A percentile compares a stretch with the other conserved stretches of the same genome.
phyloP scores from a whole-genome alignment of 176 grass and related monocot genomes.

The Avena eriantha region DNA sequence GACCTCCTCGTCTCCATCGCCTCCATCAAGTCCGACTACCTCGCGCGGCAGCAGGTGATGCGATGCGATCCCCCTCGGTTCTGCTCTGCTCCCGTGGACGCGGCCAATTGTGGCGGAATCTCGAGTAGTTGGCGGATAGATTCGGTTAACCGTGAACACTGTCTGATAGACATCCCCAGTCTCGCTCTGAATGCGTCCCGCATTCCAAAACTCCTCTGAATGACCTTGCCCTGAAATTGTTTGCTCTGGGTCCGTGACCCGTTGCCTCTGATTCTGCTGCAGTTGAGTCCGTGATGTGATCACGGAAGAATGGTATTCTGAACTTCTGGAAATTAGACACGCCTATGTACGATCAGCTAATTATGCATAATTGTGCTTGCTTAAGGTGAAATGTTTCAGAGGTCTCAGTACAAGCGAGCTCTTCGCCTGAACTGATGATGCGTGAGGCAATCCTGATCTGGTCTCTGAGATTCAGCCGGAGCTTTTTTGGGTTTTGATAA shows the following conservation, averaged over 20 bases:
- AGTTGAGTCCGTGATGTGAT: slow-evolving; percentile 17
- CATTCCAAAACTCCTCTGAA: background rate
- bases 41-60: slow-evolving; percentile 88
- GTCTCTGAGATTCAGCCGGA: background rate
- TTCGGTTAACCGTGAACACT: background rate
- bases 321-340: background rate
- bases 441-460: slow-evolving; percentile 16
- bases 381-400: background rate
- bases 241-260: background rate
- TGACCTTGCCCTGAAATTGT: background rate
- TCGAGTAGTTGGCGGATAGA: background rate
- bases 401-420: slow-evolving; percentile 7
- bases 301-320: background rate
- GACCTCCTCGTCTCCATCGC: slow-evolving; percentile 91
- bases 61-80: slow-evolving; percentile 35
- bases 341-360: background rate
- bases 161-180: background rate
- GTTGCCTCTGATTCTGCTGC: slow-evolving; percentile 13
- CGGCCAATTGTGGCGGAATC: slow-evolving; percentile 38
- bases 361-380: background rate
- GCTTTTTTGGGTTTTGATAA: background rate
- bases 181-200: background rate
- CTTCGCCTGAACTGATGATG: slow-evolving; percentile 19
- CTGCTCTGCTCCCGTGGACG: background rate
- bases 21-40: slow-evolving; percentile 92